Evolutionary conservation across 345 rosid species (phyloP).

Genomic region (Sapria himalayana): DNA sequence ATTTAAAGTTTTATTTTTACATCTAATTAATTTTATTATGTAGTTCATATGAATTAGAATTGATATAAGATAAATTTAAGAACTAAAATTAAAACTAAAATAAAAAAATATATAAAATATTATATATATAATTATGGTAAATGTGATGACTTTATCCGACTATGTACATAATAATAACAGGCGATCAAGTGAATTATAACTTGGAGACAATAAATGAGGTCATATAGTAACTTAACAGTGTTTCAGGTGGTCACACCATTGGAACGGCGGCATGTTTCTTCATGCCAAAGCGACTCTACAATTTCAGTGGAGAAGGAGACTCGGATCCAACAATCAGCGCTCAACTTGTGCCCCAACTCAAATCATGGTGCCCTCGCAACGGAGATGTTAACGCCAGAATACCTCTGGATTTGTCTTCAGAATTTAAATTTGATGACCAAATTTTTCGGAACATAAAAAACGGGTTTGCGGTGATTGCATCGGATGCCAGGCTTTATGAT

Average conservation of each 20-base stretch:
- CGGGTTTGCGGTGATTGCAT: conserved; percentile 33
- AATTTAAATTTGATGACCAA: conserved; percentile 38
- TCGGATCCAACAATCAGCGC: conserved; percentile 22
- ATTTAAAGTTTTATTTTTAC: too few species aligned
- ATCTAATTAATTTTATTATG: too few species aligned
- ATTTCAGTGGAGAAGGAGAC: conserved; percentile 44
- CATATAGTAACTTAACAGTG: background rate
- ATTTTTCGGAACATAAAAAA: conserved; percentile 26
- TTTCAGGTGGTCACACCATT: conserved; percentile 41
- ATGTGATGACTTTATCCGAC: too few species aligned
- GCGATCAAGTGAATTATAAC: too few species aligned
- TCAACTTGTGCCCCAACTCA: conserved; percentile 18
- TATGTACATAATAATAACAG: too few species aligned
- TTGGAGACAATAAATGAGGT: too few species aligned
- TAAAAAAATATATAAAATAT: too few species aligned
- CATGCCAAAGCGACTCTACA: conserved; percentile 31
- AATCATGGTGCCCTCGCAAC: conserved; percentile 12
- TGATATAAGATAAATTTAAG: too few species aligned
- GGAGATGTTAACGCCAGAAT: conserved; percentile 23
- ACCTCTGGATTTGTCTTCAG: conserved; percentile 55
- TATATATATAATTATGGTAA: too few species aligned
- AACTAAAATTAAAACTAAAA: too few species aligned
- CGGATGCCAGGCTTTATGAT: conserved; percentile 46
- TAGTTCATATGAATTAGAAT: too few species aligned
- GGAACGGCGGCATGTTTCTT: conserved; percentile 45